phyloP scores from a whole-genome alignment of 441 rosid genomes.

The Brassica balearica region DNA sequence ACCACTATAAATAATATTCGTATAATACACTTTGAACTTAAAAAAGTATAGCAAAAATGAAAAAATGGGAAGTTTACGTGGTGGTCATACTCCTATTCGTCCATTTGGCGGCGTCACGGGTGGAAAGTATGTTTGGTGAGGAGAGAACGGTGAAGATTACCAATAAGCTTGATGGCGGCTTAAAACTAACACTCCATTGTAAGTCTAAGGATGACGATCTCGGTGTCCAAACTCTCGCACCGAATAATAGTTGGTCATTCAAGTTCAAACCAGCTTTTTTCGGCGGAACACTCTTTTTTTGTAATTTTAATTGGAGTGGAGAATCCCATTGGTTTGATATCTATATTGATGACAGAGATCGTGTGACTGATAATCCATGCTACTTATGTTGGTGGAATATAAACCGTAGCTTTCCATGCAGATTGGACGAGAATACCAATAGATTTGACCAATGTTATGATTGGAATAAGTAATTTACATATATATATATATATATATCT shows the following conservation, averaged over 20 bases:
- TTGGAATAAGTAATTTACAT: neutral
- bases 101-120: conserved; percentile 1
- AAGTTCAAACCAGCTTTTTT: neutral
- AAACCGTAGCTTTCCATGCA: neutral
- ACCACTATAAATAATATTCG: neutral
- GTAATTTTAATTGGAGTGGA: neutral
- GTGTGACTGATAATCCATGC: conserved; percentile 7
- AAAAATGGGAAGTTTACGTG: neutral
- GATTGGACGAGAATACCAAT: neutral
- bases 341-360: conserved; percentile 15
- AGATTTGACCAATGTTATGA: neutral
- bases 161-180: conserved; percentile 22
- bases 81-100: neutral
- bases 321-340: conserved; percentile 23
- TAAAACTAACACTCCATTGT: neutral
- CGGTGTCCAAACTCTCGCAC: too few relatives aligned
- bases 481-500: too few relatives aligned
- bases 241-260: neutral
- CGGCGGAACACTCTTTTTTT: neutral
- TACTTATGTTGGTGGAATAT: conserved; percentile 14
- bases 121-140: neutral
- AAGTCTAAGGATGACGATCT: too few relatives aligned
- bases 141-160: conserved; percentile 18
- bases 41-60: neutral
- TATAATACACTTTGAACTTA: neutral